Evolutionary conservation across 2,329 filamentous ascomycete species (phyloP).

Genomic region (Botryotinia globosa): DNA sequence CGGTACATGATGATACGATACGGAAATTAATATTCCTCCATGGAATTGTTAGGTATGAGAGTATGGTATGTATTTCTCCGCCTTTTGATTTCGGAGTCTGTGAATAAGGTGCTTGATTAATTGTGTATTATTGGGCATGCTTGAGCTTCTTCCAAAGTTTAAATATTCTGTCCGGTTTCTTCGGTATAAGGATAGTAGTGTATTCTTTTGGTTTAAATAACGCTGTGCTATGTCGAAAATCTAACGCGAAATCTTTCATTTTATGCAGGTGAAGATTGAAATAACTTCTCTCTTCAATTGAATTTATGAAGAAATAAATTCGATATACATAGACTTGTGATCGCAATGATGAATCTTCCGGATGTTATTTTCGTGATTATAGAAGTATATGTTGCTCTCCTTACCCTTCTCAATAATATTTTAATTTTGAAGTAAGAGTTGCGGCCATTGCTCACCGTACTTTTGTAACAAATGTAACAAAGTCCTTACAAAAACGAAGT

Average conservation of each 20-base stretch:
- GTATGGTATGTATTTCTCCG: too few relatives aligned
- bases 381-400: too few relatives aligned
- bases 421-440: too few relatives aligned
- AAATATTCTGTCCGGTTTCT: background rate
- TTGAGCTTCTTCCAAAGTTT: background rate
- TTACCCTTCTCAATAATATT: background rate
- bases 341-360: too few relatives aligned
- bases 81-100: too few relatives aligned
- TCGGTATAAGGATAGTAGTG: background rate
- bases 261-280: background rate
- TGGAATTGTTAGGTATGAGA: background rate
- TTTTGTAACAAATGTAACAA: too few relatives aligned
- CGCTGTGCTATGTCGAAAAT: background rate
- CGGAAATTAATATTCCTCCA: too few relatives aligned
- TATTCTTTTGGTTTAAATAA: fast-evolving
- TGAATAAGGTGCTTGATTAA: background rate
- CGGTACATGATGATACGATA: too few relatives aligned
- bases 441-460: too few relatives aligned
- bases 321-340: background rate
- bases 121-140: background rate
- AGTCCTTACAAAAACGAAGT: too few relatives aligned
- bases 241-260: background rate
- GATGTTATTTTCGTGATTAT: too few relatives aligned
- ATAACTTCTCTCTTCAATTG: background rate
- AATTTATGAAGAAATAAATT: background rate